Percentiles rank a stretch among this genome's conserved stretches.
Conservation (phyloP, 176 grass and related monocot genomes). For the Chloris gayana region DNA sequence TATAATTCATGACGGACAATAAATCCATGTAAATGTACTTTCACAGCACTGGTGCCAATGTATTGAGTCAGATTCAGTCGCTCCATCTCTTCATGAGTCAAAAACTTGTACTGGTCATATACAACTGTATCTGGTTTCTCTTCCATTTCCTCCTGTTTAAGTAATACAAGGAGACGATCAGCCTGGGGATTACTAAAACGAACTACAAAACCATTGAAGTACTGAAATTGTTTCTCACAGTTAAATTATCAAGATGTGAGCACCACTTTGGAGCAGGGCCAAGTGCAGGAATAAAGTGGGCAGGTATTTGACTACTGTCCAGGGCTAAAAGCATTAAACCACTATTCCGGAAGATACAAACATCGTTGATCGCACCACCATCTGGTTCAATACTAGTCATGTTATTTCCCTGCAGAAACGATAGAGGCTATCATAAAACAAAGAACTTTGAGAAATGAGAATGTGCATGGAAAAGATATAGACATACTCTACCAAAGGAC, state of each 20-base stretch:
- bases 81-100: constrained; percentile 87
- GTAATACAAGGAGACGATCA: constrained; percentile 4
- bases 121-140: constrained; percentile 66
- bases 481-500: not conserved
- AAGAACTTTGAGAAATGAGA: constrained; percentile 8
- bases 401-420: constrained; percentile 70
- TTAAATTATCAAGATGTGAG: constrained; percentile 94
- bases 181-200: not conserved
- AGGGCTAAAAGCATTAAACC: constrained; percentile 87
- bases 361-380: constrained; percentile 79
- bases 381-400: constrained; percentile 97
- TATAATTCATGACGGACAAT: constrained; percentile 73
- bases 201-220: not conserved
- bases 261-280: constrained; percentile 98
- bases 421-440: constrained; percentile 35
- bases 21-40: constrained; percentile 76
- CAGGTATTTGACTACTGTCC: constrained; percentile 92
- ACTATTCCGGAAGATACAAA: constrained; percentile 80
- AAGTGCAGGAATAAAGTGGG: constrained; percentile 83
- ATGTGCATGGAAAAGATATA: not conserved
- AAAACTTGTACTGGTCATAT: constrained; percentile 86
- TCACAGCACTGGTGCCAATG: constrained; percentile 65
- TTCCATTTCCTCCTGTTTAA: constrained; percentile 97
- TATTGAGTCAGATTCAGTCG: constrained; percentile 73
- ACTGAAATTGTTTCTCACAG: constrained; percentile 47